phyloP scores from a whole-genome alignment of 108 stramenopile species.

The Fragilariopsis cylindrus region DNA sequence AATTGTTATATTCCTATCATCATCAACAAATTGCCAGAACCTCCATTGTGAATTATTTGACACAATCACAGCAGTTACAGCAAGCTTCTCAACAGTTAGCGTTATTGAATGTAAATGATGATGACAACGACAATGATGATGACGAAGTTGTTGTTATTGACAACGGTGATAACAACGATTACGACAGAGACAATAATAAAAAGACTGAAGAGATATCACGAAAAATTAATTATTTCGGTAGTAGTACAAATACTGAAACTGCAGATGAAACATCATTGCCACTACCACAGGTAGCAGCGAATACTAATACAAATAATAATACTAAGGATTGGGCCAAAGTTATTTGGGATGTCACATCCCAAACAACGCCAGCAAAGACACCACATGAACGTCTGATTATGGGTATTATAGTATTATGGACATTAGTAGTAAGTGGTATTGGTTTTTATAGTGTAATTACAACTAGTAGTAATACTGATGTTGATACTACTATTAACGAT shows the following conservation, averaged over 20 bases:
- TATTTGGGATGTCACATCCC: conserved; percentile 59
- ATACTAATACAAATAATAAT: conserved; percentile 5
- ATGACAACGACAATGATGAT: neutral
- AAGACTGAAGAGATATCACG: neutral
- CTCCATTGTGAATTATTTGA: conserved; percentile 47
- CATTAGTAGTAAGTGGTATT: conserved; percentile 39
- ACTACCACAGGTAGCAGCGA: neutral
- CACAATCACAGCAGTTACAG: conserved; percentile 17
- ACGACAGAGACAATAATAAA: neutral
- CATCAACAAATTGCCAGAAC: conserved; percentile 32
- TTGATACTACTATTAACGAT: neutral
- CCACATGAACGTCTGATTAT: conserved; percentile 68
- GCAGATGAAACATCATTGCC: neutral
- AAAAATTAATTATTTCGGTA: neutral
- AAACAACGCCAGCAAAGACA: conserved; percentile 56
- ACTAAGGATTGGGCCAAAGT: conserved; percentile 42
- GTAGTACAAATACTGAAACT: neutral
- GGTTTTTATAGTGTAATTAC: conserved; percentile 16
- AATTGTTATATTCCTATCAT: conserved; percentile 62
- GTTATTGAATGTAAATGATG: neutral
- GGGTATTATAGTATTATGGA: conserved; percentile 49
- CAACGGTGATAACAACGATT: conserved; percentile 12
- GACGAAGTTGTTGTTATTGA: neutral
- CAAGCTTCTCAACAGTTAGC: neutral
- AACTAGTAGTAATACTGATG: neutral